Evolutionary conservation across 2,329 filamentous ascomycete species (phyloP).

Genomic region (Camptophora hylomeconis): DNA sequence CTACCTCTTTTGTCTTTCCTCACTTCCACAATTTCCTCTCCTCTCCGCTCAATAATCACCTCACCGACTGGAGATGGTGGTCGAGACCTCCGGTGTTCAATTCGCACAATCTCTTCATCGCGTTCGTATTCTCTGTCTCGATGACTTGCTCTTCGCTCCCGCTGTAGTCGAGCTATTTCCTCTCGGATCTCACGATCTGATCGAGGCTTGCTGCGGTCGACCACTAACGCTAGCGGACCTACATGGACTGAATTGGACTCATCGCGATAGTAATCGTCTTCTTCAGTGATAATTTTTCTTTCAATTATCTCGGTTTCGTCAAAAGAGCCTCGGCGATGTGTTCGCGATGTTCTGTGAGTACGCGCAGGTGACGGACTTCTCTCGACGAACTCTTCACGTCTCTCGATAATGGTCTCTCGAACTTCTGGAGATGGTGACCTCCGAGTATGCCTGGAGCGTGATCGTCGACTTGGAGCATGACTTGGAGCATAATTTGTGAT

Average conservation of each 20-base stretch:
- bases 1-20: conserved; percentile 93
- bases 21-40: conserved; percentile 45
- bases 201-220: conserved; percentile 34
- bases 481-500: too few relatives aligned
- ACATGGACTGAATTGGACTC: conserved; percentile 33
- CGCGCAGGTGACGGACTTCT: conserved; percentile 14
- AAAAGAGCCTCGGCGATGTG: conserved; percentile 22
- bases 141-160: conserved; percentile 45
- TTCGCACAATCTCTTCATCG: conserved; percentile 16
- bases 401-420: conserved; percentile 16
- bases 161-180: conserved; percentile 60
- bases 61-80: conserved; percentile 17
- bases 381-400: conserved; percentile 11
- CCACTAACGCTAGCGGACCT: conserved; percentile 35
- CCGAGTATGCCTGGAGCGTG: conserved; percentile 16
- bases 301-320: conserved; percentile 23
- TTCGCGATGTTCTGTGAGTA: conserved; percentile 11
- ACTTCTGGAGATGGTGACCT: conserved; percentile 14
- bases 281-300: conserved; percentile 22
- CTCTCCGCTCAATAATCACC: conserved; percentile 25
- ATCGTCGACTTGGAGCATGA: conserved; percentile 21
- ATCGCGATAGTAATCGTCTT: conserved; percentile 31
- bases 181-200: conserved; percentile 54
- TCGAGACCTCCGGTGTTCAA: conserved; percentile 16
- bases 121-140: conserved; percentile 41